Base-by-base conservation (phyloP, 78 protist species). In the Dictyostelium firmibasis region DNA sequence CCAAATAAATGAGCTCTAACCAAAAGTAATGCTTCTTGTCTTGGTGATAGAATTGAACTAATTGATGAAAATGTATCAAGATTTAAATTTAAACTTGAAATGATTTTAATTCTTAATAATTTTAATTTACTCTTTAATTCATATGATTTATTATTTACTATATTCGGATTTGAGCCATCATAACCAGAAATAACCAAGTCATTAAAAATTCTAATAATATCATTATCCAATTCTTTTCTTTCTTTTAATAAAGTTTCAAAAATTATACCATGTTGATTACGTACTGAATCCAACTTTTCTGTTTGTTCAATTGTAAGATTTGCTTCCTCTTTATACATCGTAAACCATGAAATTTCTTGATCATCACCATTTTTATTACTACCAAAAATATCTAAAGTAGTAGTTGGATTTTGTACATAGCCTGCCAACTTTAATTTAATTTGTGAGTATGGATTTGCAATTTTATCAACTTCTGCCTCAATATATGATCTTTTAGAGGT, bases 341-440 rank as follows among this genome's bases (percentile, higher is more conserved):
- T 27, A 11, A 67, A 27, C 75, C 75, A 67, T 67, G 67, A 57
- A 14, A 20, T 20, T 57, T 57, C 67, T 57, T 57, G 11, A 14
- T 57, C 27, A 18, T 25, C 10, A 27, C 25, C 13, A 27, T 10
- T 11, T 11, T 11, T 29, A 11, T 4, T 11, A 8, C 75, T 35
- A 27, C 33, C 75, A 67, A 67, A 67, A 25, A 67, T 67, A 67
- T 67, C 75, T 67, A 25, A 27, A n/a, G 31, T 27, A n/a, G 14
- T 9, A n/a, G 50, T 7, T 25, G 60, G 36, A 41, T 85, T 82
- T 33, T 14, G 57, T 50, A 44, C 53, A n/a, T 74, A 72, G 1
- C 72, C 78, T 47, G 92, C 92, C 13, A 85, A 50, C 4, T 57
- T 57, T 20, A 67, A 67, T 67, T 29, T 67, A 27, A 67, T 27